These are phyloP conservation scores for Tetrapisispora fleetii DNA, from an alignment of 805 yeast species.

Conservation along the genomic window DNA sequence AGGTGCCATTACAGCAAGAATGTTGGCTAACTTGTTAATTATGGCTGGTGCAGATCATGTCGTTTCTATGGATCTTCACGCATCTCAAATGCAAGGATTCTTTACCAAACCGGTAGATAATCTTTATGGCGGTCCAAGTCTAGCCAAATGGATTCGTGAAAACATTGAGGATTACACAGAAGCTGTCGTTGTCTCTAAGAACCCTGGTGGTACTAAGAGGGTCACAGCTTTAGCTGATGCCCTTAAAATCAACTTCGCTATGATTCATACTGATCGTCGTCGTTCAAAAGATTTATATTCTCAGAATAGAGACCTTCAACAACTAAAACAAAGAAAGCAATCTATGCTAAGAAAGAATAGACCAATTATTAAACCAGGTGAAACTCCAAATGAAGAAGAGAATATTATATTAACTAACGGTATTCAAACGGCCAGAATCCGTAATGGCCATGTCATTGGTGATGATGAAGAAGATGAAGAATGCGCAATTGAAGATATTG, in stretches of 20 bases:
- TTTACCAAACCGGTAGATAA: slow-evolving; percentile 96
- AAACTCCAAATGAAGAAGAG: slow-evolving; percentile 46
- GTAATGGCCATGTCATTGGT: slow-evolving; percentile 93
- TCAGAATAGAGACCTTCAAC: slow-evolving; percentile 31
- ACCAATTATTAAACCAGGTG: slow-evolving; percentile 34
- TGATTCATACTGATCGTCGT: slow-evolving; percentile 97
- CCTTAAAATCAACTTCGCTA: slow-evolving; percentile 89
- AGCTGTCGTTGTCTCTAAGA: slow-evolving; percentile 95
- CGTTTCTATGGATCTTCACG: slow-evolving; percentile 91
- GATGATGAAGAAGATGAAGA: slow-evolving; percentile 47
- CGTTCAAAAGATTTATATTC: slow-evolving; percentile 59
- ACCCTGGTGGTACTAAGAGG: slow-evolving; percentile 97
- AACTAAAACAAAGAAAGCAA: slow-evolving; percentile 36
- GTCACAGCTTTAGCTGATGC: slow-evolving; percentile 98
- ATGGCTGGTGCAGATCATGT: slow-evolving; percentile 99
- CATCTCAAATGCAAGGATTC: slow-evolving; percentile 98
- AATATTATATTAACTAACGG: slow-evolving; percentile 64
- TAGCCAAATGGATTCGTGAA: slow-evolving; percentile 92
- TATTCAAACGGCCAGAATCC: slow-evolving; percentile 90
- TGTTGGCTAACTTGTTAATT: slow-evolving; percentile 87
- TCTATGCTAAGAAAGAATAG: slow-evolving; percentile 38
- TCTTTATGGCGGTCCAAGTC: slow-evolving; percentile 89
- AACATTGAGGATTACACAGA: slow-evolving; percentile 76
- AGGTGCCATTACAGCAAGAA: slow-evolving; percentile 97
- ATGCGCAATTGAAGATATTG: slow-evolving; percentile 18